A percentile compares a stretch with the other conserved stretches of the same genome.
Evolutionary conservation across 2,329 filamentous ascomycete species (phyloP).

Genomic region (Alternaria sp.): DNA sequence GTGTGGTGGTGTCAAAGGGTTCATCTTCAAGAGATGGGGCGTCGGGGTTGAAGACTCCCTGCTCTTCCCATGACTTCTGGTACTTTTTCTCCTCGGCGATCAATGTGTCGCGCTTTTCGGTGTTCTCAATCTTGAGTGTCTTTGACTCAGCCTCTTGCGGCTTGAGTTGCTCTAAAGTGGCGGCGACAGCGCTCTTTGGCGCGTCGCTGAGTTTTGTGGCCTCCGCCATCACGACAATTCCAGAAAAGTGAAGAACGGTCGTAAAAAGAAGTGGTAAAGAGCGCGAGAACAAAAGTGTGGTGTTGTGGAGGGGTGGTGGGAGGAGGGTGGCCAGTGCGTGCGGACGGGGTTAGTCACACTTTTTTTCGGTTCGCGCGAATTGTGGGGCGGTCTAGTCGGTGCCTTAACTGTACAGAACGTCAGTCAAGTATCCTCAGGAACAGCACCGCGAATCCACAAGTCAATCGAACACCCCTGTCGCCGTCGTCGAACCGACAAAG

Average conservation of each 20-base stretch:
- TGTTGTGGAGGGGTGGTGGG: not conserved
- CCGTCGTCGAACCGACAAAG: constrained; percentile 3
- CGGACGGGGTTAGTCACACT: constrained; percentile 20
- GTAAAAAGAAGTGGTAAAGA: constrained; percentile 6
- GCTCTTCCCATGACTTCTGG: constrained; percentile 81
- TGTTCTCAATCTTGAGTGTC: constrained; percentile 73
- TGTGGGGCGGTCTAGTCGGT: constrained; percentile 1
- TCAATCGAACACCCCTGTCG: not conserved
- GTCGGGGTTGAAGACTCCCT: constrained; percentile 81
- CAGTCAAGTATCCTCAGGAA: constrained; percentile 13
- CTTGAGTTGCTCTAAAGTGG: constrained; percentile 61
- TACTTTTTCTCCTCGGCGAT: constrained; percentile 90
- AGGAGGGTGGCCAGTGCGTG: constrained; percentile 1
- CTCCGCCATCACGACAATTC: constrained; percentile 38
- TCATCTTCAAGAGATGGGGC: constrained; percentile 81
- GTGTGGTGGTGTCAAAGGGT: constrained; percentile 74
- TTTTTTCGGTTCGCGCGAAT: constrained; percentile 15
- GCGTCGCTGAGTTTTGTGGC: constrained; percentile 33
- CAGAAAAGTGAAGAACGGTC: constrained; percentile 1
- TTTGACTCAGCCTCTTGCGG: constrained; percentile 62
- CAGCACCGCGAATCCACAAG: constrained; percentile 2
- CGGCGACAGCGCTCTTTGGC: constrained; percentile 54
- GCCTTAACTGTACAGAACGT: constrained; percentile 21
- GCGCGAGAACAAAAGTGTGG: constrained; percentile 17
- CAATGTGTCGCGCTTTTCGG: constrained; percentile 84